A percentile compares a stretch with the other conserved stretches of the same genome.
phyloP scores from a whole-genome alignment of 768 basidiomycete genomes.

The Collybia mongolica region DNA sequence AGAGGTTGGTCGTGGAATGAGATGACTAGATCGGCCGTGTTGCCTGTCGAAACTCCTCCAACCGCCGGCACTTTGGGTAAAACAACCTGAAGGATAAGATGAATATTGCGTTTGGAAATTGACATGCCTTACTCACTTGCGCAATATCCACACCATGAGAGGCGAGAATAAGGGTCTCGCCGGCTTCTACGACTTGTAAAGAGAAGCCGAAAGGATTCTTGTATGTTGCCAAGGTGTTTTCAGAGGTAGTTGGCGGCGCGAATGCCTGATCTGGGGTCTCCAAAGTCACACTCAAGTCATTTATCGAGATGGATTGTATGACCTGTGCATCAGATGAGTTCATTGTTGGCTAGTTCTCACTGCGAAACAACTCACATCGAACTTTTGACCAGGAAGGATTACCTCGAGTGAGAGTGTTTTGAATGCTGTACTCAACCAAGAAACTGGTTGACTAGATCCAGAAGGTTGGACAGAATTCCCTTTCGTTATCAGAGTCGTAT shows the following conservation, averaged over 20 bases:
- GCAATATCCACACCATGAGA: conserved; percentile 50
- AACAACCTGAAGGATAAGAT: conserved; percentile 35
- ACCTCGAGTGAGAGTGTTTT: conserved; percentile 62
- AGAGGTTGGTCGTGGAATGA: conserved; percentile 57
- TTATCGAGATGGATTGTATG: conserved; percentile 61
- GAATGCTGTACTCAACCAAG: conserved; percentile 72
- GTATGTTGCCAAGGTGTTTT: conserved; percentile 54
- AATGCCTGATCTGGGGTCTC: conserved; percentile 51
- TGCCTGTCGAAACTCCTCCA: conserved; percentile 71
- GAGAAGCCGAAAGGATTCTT: conserved; percentile 80
- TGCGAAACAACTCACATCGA: conserved; percentile 32
- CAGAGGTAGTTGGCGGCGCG: conserved; percentile 58
- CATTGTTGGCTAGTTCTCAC: neutral
- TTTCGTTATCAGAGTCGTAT: conserved; percentile 56
- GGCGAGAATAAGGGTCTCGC: conserved; percentile 52
- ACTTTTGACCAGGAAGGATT: conserved; percentile 59
- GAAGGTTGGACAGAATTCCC: conserved; percentile 62
- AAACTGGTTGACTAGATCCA: conserved; percentile 48
- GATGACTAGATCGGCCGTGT: conserved; percentile 57
- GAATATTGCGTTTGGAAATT: neutral
- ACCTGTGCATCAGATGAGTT: conserved; percentile 32
- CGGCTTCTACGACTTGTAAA: conserved; percentile 57
- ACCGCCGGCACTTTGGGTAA: conserved; percentile 46
- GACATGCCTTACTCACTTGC: conserved; percentile 33
- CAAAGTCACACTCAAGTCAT: conserved; percentile 56